phyloP scores from a whole-genome alignment of 331 rosid genomes.

The Quercus lobata region DNA sequence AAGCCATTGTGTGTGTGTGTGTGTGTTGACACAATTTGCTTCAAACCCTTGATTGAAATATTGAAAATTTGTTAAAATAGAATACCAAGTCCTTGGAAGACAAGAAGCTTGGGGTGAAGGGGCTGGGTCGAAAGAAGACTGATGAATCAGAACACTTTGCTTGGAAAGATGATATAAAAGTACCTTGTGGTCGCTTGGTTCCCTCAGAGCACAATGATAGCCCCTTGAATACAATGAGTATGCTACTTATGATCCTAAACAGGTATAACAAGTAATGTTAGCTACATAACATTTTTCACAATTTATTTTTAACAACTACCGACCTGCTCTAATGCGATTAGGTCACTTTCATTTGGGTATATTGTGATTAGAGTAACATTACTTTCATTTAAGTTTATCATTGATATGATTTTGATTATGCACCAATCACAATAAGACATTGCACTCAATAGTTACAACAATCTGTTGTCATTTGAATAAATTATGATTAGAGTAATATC shows the following conservation, averaged over 20 bases:
- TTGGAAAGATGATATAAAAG: conserved; percentile 84
- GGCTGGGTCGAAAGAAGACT: conserved; percentile 69
- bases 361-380: no score
- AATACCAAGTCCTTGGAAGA: conserved; percentile 58
- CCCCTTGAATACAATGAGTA: conserved; percentile 68
- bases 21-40: neutral
- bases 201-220: conserved; percentile 63
- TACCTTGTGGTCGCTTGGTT: conserved; percentile 67
- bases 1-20: neutral
- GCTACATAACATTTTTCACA: no score
- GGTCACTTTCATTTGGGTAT: no score
- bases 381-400: no score
- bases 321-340: no score
- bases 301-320: no score
- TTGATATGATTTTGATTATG: no score
- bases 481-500: no score
- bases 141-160: conserved; percentile 69
- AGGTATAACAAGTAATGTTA: conserved; percentile 29
- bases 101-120: conserved; percentile 64
- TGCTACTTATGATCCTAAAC: conserved; percentile 72
- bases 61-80: conserved; percentile 19
- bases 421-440: no score
- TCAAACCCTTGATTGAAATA: neutral
- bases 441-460: no score
- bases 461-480: no score